Base-by-base conservation (phyloP, 1,284 basidiomycete genomes). In the Cerioporus squamosus region DNA sequence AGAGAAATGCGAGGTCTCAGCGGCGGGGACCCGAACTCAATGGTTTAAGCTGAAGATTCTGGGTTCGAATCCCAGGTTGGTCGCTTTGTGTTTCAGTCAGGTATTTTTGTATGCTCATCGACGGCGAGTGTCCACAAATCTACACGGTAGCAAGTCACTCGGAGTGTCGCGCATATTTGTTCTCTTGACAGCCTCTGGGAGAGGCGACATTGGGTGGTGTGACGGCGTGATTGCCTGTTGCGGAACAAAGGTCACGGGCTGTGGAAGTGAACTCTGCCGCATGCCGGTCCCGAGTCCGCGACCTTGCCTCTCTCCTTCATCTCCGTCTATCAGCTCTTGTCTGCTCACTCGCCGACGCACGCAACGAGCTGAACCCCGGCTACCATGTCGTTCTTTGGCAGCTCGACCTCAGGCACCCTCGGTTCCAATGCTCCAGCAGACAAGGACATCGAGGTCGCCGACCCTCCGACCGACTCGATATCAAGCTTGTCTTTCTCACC, bases 381-480 rank as follows among this genome's bases (percentile, higher is more conserved):
- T 18, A 49, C 44, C 29, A 80, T 80, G 79, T 72, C 79, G 26
- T 80, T 80, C 72, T 81, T 80, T 58, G 65, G 66, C 45, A 48
- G 69, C 22, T 67, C 72, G 48, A 66, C 70, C 12, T 68, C 74
- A 10, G 69, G 72, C 22, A 64, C 72, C 1, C 64, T 70, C n/a
- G 67, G 61, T 17, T 53, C 64, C 29, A 63, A 65, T 26, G 47
- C 68, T 2, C 44, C 76, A 0, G 73, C 72, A 5, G 81, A 82
- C 43, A 83, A 88, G 72, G 93, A 94, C 71, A 79, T 93, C 51
- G 91, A 94, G 74, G 84, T 95, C 31, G 72, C 78, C 0, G 82
- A 90, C 59, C 88, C 88, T 1, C 91, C 91, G 0, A 74, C 81
- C 22, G 91, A 93, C 73, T 90, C 88, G 14, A 86, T 93, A 48